Evolutionary conservation across 306 rosid species (phyloP).

Genomic region (Ziziphus jujuba): DNA sequence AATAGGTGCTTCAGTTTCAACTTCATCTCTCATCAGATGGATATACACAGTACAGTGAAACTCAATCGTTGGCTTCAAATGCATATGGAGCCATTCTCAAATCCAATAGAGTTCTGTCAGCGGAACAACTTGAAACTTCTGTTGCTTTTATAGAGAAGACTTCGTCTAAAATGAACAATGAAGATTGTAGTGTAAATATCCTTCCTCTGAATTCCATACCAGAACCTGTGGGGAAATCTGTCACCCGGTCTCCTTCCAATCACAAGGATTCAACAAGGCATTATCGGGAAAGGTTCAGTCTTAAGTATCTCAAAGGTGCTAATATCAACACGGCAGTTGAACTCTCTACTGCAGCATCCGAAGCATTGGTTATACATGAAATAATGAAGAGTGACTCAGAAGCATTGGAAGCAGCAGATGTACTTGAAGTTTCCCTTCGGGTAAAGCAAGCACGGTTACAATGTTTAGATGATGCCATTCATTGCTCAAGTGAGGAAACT

Average conservation of each 20-base stretch:
- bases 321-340: slow-evolving; percentile 62
- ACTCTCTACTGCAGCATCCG: slow-evolving; percentile 83
- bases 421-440: slow-evolving; percentile 74
- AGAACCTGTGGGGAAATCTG: slow-evolving; percentile 33
- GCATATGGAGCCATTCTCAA: slow-evolving; percentile 38
- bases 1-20: slow-evolving; percentile 63
- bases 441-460: slow-evolving; percentile 71
- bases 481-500: slow-evolving; percentile 38
- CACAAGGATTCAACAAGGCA: slow-evolving; percentile 32
- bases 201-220: slow-evolving; percentile 24
- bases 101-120: slow-evolving; percentile 29
- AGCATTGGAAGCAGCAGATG: slow-evolving; percentile 40
- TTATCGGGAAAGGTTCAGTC: slow-evolving; percentile 32
- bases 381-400: slow-evolving; percentile 44
- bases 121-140: slow-evolving; percentile 38
- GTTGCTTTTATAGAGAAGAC: slow-evolving; percentile 33
- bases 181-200: slow-evolving; percentile 32
- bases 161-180: slow-evolving; percentile 16
- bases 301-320: slow-evolving; percentile 34
- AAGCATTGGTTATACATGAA: slow-evolving; percentile 83
- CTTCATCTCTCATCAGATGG: slow-evolving; percentile 67
- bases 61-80: slow-evolving; percentile 38
- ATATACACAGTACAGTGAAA: slow-evolving; percentile 38
- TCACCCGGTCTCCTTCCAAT: slow-evolving; percentile 30
- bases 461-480: slow-evolving; percentile 42